Base-by-base conservation (phyloP, 2,329 filamentous ascomycete species). In the Aspergillus brasiliensis region DNA sequence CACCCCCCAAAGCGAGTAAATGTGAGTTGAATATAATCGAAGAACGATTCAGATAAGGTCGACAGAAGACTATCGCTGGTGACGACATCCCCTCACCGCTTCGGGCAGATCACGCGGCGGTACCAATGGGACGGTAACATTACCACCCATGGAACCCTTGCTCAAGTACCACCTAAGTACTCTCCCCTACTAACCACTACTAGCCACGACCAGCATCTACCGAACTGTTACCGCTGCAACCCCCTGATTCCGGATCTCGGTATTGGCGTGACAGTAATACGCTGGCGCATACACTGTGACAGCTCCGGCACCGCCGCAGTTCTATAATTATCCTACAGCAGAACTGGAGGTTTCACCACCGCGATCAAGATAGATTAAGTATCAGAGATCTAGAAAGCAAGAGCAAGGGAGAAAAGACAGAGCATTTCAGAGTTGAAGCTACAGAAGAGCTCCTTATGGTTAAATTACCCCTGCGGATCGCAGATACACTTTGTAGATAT, bases 111-210 rank as follows among this genome's bases (percentile, higher is more conserved):
- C 53, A 46, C 53, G 34, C 15, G 40, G 47, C 17, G 40, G 23
- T 51, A 51, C 37, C 27, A 37, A 58, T 58, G 62, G 19, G 28
- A 63, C 61, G 31, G 63, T 65, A 56, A 63, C 53, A 60, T 61
- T 64, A 62, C 61, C 47, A 6, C 23, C n/a, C 3, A 28, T 46
- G 19, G 51, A 34, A 27, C 27, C 8, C 8, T 6, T 23, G n/a
- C 19, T 11, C 10, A 13, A 34, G 31, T 34, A 34, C 31, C 31
- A 34, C 11, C 11, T 34, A 34, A 34, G 31, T 34, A 34, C 31
- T 2, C 31, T 34, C 11, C 10, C 10, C 31, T 34, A 13, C 11
- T 34, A 15, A 5, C 31, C 31, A 34, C 31, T 34, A 34, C 31
- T 5, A 34, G 25, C 25, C 4, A 25, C 23, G 3, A 25, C 23